Evolutionary conservation across 345 rosid genomes (phyloP).

Genomic region (Erucastrum elatum): DNA sequence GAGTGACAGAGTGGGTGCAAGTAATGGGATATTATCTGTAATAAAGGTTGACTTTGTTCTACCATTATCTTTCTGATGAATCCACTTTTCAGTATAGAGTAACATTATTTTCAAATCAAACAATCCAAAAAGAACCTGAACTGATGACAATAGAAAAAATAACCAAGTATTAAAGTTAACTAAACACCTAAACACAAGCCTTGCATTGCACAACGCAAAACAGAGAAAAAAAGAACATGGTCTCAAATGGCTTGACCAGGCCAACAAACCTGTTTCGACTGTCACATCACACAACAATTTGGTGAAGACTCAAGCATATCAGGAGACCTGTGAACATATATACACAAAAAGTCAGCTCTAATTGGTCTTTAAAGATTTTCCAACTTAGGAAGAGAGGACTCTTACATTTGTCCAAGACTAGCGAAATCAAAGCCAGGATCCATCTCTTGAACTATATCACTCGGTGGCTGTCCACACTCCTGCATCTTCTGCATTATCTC

Average conservation of each 20-base stretch:
- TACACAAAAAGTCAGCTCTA: not conserved
- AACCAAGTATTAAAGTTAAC: not conserved
- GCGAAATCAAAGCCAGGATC: conserved; percentile 84
- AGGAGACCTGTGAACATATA: conserved; percentile 53
- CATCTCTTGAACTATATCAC: conserved; percentile 87
- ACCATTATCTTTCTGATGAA: not conserved
- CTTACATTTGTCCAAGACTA: conserved; percentile 82
- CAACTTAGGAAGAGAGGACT: conserved; percentile 40
- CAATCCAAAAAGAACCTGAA: conserved; percentile 5
- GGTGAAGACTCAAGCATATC: conserved; percentile 74
- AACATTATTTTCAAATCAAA: not conserved
- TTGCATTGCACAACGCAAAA: conserved; percentile 32
- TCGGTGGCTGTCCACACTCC: conserved; percentile 98
- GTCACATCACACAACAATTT: conserved; percentile 82
- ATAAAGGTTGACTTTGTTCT: not conserved
- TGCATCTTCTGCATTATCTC: conserved; percentile 99
- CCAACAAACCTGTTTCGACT: not conserved
- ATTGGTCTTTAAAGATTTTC: not conserved
- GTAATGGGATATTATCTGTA: too few relatives aligned
- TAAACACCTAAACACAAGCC: not conserved
- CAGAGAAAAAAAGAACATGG: not conserved
- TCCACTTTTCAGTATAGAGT: not conserved
- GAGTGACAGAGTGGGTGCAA: too few relatives aligned
- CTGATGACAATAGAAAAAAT: not conserved
- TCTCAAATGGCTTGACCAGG: not conserved